phyloP scores from a whole-genome alignment of 495 filamentous ascomycete species.

The Achaetomiella virescens region DNA sequence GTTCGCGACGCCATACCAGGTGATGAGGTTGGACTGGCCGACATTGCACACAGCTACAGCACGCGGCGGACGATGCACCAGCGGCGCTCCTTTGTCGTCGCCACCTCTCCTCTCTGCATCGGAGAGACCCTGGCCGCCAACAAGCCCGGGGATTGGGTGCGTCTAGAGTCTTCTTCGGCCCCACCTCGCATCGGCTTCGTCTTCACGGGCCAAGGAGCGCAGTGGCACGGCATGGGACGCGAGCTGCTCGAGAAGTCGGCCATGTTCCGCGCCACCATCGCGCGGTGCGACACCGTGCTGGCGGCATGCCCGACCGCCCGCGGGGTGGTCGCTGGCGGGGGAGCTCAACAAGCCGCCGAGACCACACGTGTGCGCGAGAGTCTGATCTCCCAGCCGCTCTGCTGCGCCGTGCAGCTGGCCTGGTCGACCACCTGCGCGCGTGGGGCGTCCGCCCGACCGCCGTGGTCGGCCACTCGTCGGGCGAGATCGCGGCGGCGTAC shows the following conservation, averaged over 20 bases:
- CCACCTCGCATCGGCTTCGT: conserved; percentile 36
- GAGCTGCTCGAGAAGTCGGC: conserved; percentile 41
- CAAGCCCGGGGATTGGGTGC: no score
- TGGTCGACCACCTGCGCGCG: conserved; percentile 47
- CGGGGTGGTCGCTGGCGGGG: conserved; percentile 34
- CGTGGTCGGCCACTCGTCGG: conserved; percentile 57
- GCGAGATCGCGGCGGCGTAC: conserved; percentile 53
- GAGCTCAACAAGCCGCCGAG: no score
- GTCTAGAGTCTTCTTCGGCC: no score
- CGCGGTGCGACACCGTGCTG: conserved; percentile 31
- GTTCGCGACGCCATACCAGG: no score
- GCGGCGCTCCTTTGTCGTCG: no score
- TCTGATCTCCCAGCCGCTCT: conserved; percentile 43
- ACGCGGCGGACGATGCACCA: no score
- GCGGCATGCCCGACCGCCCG: no score
- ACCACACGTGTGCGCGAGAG: conserved; percentile 38
- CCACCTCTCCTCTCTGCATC: no score
- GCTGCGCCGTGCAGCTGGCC: conserved; percentile 45
- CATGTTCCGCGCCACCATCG: conserved; percentile 29
- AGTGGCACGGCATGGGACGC: conserved; percentile 51
- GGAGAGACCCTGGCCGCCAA: no score
- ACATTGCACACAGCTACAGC: no score
- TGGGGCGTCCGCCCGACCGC: conserved; percentile 48
- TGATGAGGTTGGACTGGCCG: no score
- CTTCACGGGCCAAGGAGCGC: conserved; percentile 45